Conservation (phyloP, 768 basidiomycete species). For the Lentinula sp. region DNA sequence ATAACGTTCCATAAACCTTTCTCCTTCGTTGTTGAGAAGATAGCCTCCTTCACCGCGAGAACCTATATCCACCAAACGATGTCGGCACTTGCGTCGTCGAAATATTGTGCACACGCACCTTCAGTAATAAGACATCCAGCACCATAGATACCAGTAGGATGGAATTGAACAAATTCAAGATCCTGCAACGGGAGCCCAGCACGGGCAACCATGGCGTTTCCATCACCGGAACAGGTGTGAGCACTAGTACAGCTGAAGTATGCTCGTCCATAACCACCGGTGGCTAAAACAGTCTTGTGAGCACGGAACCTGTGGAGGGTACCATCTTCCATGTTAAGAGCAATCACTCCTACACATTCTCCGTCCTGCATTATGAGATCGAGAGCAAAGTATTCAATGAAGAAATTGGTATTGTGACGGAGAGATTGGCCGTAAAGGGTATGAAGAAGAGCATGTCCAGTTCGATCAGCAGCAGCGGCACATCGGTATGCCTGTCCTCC, state of each 20-base stretch:
- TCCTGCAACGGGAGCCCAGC: slow-evolving; percentile 97
- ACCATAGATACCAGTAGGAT: slow-evolving; percentile 99
- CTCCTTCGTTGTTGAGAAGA: slow-evolving; percentile 95
- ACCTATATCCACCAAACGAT: slow-evolving; percentile 37
- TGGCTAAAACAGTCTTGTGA: slow-evolving; percentile 97
- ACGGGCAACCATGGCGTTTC: slow-evolving; percentile 96
- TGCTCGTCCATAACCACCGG: slow-evolving; percentile 95
- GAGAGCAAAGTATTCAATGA: slow-evolving; percentile 99
- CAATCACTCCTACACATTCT: slow-evolving; percentile 98
- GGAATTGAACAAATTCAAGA: slow-evolving; percentile 99
- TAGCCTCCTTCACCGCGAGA: slow-evolving; percentile 99
- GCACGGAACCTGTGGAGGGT: slow-evolving; percentile 97
- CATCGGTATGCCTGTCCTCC: slow-evolving; percentile 99
- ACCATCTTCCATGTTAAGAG: slow-evolving; percentile 99
- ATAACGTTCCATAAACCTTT: slow-evolving; percentile 99
- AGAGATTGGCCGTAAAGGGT: slow-evolving; percentile 99
- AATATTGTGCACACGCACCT: slow-evolving; percentile 40
- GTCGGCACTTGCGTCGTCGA: neutral
- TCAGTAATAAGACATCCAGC: slow-evolving; percentile 99
- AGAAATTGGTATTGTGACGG: slow-evolving; percentile 98
- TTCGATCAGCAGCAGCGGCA: slow-evolving; percentile 97
- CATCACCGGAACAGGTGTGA: slow-evolving; percentile 98
- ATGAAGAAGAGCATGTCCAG: slow-evolving; percentile 96
- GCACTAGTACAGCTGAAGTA: slow-evolving; percentile 99
- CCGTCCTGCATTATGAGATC: slow-evolving; percentile 99